Percentiles rank a stretch among this genome's conserved stretches.
phyloP scores from a whole-genome alignment of 2,329 filamentous ascomycete species.

The Colletotrichum camelliae region DNA sequence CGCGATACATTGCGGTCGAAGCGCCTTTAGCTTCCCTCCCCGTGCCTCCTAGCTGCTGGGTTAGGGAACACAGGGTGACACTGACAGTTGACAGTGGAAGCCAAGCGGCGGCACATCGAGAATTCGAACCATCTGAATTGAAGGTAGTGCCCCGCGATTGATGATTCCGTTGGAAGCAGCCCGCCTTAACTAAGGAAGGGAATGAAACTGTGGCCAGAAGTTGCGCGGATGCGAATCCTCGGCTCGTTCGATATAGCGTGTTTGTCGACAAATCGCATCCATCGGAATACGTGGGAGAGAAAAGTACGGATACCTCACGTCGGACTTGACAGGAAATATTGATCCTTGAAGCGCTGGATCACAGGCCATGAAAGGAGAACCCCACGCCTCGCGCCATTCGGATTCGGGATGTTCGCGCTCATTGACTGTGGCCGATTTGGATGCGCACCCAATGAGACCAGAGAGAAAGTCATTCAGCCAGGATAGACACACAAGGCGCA shows the following conservation, averaged over 20 bases:
- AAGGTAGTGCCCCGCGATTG: background rate
- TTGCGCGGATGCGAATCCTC: background rate
- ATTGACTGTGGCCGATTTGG: background rate
- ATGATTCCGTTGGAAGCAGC: background rate
- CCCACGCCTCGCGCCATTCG: slow-evolving; percentile 2
- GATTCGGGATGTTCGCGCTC: background rate
- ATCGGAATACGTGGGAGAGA: background rate
- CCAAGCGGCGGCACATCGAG: background rate
- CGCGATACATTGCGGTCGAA: background rate
- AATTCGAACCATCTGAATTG: background rate
- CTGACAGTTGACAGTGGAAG: background rate
- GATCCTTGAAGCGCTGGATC: background rate
- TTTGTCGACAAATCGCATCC: background rate
- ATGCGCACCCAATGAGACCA: background rate
- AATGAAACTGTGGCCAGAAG: background rate
- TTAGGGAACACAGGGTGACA: slow-evolving; percentile 1
- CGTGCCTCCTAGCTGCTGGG: background rate
- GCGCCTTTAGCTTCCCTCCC: background rate
- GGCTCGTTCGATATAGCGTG: background rate
- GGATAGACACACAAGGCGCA: background rate
- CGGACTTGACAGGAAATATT: background rate
- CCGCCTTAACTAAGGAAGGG: background rate
- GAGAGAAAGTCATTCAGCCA: slow-evolving; percentile 4
- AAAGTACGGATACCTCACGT: background rate
- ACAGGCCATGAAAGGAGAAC: background rate